These are phyloP conservation scores for Starmera stellimalicola DNA, from an alignment of 1,139 yeast species.

Conservation along the genomic window DNA sequence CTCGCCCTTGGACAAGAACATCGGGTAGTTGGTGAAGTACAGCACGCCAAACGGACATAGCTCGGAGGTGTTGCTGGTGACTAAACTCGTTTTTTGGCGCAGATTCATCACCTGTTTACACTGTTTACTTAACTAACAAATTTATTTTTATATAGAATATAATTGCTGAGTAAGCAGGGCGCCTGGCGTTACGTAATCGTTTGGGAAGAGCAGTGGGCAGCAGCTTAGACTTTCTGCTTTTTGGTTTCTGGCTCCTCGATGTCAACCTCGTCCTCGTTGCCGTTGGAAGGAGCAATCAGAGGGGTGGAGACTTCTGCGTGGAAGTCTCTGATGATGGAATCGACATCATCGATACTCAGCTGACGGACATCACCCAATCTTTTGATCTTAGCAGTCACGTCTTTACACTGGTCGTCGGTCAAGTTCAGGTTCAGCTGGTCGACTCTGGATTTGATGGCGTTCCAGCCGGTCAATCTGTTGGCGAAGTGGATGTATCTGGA, in stretches of 20 bases:
- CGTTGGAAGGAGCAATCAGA: conserved; percentile 18
- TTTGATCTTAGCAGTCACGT: conserved; percentile 89
- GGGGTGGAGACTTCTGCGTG: conserved; percentile 60
- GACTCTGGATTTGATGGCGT: conserved; percentile 95
- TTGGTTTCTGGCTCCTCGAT: conserved; percentile 20
- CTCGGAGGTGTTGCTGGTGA: conserved; percentile 32
- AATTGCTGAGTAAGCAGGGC: too few relatives aligned
- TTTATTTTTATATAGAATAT: too few relatives aligned
- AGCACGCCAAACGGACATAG: conserved; percentile 42
- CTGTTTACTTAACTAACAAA: background rate
- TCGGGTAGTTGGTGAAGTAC: conserved; percentile 26
- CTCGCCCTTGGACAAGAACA: conserved; percentile 20
- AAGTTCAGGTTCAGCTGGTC: conserved; percentile 89
- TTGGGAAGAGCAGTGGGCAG: too few relatives aligned
- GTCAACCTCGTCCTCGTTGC: conserved; percentile 18
- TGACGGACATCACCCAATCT: conserved; percentile 92
- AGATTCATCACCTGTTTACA: background rate
- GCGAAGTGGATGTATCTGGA: conserved; percentile 96
- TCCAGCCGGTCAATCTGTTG: conserved; percentile 97
- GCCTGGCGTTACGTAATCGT: too few relatives aligned
- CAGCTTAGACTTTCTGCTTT: conserved; percentile 17
- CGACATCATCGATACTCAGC: conserved; percentile 93
- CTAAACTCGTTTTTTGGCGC: conserved; percentile 2
- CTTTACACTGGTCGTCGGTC: conserved; percentile 91
- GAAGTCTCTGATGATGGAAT: conserved; percentile 89